Percentiles rank a stretch among this genome's conserved stretches.
phyloP scores from a whole-genome alignment of 306 rosid genomes.

The Sechiopsis laciniata region DNA sequence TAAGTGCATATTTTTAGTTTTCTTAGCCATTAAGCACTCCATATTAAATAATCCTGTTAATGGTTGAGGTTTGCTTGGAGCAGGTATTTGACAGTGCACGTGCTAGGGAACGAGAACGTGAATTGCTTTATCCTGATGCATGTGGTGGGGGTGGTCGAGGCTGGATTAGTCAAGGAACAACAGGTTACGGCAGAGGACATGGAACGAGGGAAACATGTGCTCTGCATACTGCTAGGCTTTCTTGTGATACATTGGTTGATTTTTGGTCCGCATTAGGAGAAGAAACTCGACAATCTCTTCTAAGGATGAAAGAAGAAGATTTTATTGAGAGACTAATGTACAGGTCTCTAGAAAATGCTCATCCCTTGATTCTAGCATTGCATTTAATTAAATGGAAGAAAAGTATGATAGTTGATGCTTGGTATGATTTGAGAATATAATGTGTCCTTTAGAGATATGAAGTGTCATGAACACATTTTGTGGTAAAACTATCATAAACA shows the following conservation, averaged over 20 bases:
- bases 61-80: constrained; percentile 32
- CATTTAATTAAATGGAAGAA: constrained; percentile 26
- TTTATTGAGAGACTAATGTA: constrained; percentile 94
- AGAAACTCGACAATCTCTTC: constrained; percentile 86
- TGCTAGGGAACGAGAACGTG: constrained; percentile 94
- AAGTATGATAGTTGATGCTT: constrained; percentile 8
- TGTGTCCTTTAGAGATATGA: neutral
- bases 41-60: constrained; percentile 10
- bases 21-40: neutral
- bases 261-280: constrained; percentile 99
- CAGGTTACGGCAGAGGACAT: constrained; percentile 83
- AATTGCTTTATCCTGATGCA: constrained; percentile 96
- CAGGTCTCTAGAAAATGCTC: constrained; percentile 62
- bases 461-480: neutral
- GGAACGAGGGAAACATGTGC: constrained; percentile 98
- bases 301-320: constrained; percentile 99
- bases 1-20: constrained; percentile 31
- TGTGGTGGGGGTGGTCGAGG: constrained; percentile 99
- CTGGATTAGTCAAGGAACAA: constrained; percentile 98
- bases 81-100: constrained; percentile 97
- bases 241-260: constrained; percentile 92
- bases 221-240: constrained; percentile 92
- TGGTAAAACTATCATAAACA: neutral
- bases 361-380: constrained; percentile 27
- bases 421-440: neutral